Base-by-base conservation (phyloP, 306 rosid species). In the Gillenia trifoliata region DNA sequence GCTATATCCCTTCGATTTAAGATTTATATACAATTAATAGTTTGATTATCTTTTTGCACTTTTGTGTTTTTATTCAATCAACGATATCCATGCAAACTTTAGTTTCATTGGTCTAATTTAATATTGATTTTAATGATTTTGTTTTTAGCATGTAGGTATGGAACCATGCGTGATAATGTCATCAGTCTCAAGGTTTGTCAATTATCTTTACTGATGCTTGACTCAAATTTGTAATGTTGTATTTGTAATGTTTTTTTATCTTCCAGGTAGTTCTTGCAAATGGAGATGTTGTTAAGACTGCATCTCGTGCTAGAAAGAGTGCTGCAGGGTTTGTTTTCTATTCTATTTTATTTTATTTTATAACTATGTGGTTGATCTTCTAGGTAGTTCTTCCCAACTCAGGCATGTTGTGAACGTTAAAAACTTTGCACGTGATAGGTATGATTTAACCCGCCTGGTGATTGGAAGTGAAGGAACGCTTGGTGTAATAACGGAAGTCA, bases 401-500 rank as follows among this genome's bases (percentile, higher is more conserved):
- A 2, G 16, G 38, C 70, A 74, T 33, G 70, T 43, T 65, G 45
- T 79, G 66, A 62, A 41, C 45, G 55, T 56, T 52, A 57, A 31
- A 56, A 15, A 47, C 12, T 68, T 66, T 68, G 67, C 55, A 33
- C 80, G 34, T 81, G 66, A 22, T 80, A 91, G 97, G 87, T 94
- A 94, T 81, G 98, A 94, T 77, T 82, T 94, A 89, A 94, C 97
- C 38, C 96, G 96, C 68, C 80, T 94, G 84, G 52, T 94, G 84
- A 94, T 94, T 86, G 98, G 98, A 88, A 94, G 98, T 79, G 98
- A 94, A 88, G 98, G 98, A 79, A 91, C 98, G 54, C 93, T 91
- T 63, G 98, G 97, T 55, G 85, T 90, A 60, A 88, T 94, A 78
- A 91, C 97, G 76, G 98, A 94, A 89, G 88, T 85, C 76, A 91